phyloP scores from a whole-genome alignment of 2,329 filamentous ascomycete species.

The Coniochaeta prunicola region DNA sequence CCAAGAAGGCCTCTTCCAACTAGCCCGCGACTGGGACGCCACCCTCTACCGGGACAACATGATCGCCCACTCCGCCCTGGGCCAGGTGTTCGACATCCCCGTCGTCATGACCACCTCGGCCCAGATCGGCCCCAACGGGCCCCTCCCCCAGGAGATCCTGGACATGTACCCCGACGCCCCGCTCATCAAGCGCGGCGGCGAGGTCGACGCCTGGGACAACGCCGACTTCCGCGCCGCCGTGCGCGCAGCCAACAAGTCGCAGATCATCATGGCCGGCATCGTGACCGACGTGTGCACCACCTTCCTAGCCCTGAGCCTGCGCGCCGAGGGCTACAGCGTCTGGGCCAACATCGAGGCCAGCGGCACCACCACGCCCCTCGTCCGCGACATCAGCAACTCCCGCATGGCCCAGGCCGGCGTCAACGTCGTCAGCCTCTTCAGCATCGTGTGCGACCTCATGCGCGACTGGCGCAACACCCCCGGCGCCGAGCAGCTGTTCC shows the following conservation, averaged over 20 bases:
- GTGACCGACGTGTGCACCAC: conserved; percentile 70
- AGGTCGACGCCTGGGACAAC: conserved; percentile 76
- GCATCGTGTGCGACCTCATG: conserved; percentile 62
- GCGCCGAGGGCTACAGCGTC: conserved; percentile 64
- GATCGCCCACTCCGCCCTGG: conserved; percentile 59
- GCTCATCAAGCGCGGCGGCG: conserved; percentile 59
- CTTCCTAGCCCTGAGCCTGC: conserved; percentile 66
- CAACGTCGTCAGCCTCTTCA: conserved; percentile 54
- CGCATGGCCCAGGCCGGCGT: conserved; percentile 63
- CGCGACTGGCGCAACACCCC: conserved; percentile 57
- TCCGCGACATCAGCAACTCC: conserved; percentile 57
- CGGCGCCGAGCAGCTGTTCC: conserved; percentile 49
- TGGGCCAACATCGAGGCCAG: conserved; percentile 67
- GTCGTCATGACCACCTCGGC: conserved; percentile 65
- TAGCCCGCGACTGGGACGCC: conserved; percentile 60
- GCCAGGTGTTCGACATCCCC: conserved; percentile 59
- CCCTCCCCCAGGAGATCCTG: conserved; percentile 60
- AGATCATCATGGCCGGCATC: conserved; percentile 67
- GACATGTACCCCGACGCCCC: conserved; percentile 61
- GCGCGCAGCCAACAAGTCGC: conserved; percentile 55
- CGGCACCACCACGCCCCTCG: conserved; percentile 55
- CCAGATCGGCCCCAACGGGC: conserved; percentile 61
- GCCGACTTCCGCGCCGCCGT: conserved; percentile 59
- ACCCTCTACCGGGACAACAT: conserved; percentile 60
- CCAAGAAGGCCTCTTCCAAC: conserved; percentile 49